Evolutionary conservation across 2,329 filamentous ascomycete genomes (phyloP), one percentile per base, ranked within the genome.

Genomic region (Tolypocladium ophioglossoides): DNA sequence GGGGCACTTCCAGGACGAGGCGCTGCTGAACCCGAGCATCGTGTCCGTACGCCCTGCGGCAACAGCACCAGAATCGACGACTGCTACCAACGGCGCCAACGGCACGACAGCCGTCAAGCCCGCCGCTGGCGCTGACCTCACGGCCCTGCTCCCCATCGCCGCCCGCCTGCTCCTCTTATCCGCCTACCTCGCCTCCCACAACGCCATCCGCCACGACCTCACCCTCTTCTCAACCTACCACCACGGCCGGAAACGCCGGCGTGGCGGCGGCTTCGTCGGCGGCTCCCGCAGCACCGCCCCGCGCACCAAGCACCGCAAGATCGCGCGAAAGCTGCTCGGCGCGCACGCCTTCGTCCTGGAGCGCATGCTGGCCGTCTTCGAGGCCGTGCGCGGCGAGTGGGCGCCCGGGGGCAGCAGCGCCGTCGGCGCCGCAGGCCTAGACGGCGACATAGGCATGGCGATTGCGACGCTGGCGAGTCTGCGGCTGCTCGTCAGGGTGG

Each of bases 171-270:
- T 92, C 32, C 79, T 94, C 12, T 77, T 91, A 30, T 83, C 88
- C 38, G 85, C 88, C 4, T 94, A 94, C 70, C 80, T 94, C 3
- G 86, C 89, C 52, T 90, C 87, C 1, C 89, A 89, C 75, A 94
- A 91, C 66, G 81, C 86, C 16, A 73, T 86, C 1, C 79, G 83
- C n/a, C 82, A 87, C 64, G 89, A 94, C 67, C 73, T 82, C 5
- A 77, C 82, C 1, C 82, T 89, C 64, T 94, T 94, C 74, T 89
- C 87, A 61, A 89, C 87, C 14, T 78, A 82, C 63, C 78, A 84
- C 54, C 69, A 83, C 67, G 74, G 76, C 61, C 68, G 74, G 50
- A 71, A 75, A 58, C 73, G 77, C 52, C 70, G 77, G 1, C 72
- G 78, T 16, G 77, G 78, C 51, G 78, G 79, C 27, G 71, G 71